Conservation (phyloP, 163 green algal genomes). For the Chloromonas sp. region DNA sequence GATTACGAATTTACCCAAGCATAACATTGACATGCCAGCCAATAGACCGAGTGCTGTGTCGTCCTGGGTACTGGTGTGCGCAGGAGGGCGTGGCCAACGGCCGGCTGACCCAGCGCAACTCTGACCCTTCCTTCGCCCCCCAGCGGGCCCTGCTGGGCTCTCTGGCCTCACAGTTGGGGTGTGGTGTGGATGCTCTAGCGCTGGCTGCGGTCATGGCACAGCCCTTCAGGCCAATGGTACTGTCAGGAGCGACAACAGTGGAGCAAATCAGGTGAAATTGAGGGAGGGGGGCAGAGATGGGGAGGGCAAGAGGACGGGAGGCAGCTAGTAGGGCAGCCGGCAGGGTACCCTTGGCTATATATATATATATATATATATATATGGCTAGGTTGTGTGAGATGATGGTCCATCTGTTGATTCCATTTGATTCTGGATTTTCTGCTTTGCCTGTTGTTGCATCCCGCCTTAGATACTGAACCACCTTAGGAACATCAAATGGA, state of each 20-base stretch:
- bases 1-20: too few relatives aligned
- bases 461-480: not conserved
- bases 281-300: not conserved
- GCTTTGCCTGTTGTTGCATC: not conserved
- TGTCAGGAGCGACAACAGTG: slow-evolving; percentile 34
- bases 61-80: too few relatives aligned
- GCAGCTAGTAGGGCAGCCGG: too few relatives aligned
- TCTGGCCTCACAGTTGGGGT: not conserved
- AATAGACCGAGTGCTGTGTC: too few relatives aligned
- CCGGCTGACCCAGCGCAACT: slow-evolving; percentile 32
- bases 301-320: too few relatives aligned
- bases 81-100: slow-evolving; percentile 54
- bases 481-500: not conserved
- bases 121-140: not conserved
- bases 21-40: too few relatives aligned
- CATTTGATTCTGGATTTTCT: not conserved
- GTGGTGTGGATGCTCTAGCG: slow-evolving; percentile 28
- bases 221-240: slow-evolving; percentile 44
- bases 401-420: too few relatives aligned
- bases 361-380: too few relatives aligned
- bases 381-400: too few relatives aligned
- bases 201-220: slow-evolving; percentile 39
- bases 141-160: not conserved
- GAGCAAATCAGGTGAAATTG: slow-evolving; percentile 26
- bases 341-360: too few relatives aligned